Evolutionary conservation across 805 yeast genomes (phyloP), one percentile per base, ranked within the genome.

Genomic region (Teunomyces kruisii): DNA sequence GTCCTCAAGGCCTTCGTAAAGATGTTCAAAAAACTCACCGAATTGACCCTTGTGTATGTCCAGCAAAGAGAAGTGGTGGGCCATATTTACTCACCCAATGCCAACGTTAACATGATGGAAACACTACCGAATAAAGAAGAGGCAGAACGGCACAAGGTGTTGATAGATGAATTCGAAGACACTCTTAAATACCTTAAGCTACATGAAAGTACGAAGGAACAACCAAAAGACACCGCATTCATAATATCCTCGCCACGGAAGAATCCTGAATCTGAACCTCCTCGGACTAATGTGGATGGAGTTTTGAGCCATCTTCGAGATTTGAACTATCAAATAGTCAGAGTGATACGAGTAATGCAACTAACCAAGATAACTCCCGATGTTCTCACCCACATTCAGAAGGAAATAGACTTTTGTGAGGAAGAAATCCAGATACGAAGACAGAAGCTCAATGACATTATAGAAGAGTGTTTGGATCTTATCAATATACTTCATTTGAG

Each of bases 341-440:
- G 64, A 29, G 65, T 64, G 1, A 66, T 72, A 19, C 54, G 75
- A 14, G 52, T 61, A 7, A 55, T 72, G 35, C 68, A 63, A 40
- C 45, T 70, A 14, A 64, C 75, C 29, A 71, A 69, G 43, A 55
- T 72, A n/a, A 59, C 72, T 2, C 56, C 52, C 12, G 72, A 67
- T 1, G 45, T 62, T 1, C 39, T 68, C 1, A 8, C 50, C 3
- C 49, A 45, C 1, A 42, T 72, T 2, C 57, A 54, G 36, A 44
- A 37, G 14, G 69, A 62, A 40, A 59, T 67, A 9, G 61, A 58
- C 9, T 39, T 39, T 15, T 63, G 65, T 26, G 62, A 63, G 22
- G 42, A 33, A 4, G 72, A 68, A 40, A 42, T 66, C 1, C 44
- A 44, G 1, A 28, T 32, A 14, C 52, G 77, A 36, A 54, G 46